phyloP scores from a whole-genome alignment of 495 filamentous ascomycete species.

The Parachaetomium inaequale region DNA sequence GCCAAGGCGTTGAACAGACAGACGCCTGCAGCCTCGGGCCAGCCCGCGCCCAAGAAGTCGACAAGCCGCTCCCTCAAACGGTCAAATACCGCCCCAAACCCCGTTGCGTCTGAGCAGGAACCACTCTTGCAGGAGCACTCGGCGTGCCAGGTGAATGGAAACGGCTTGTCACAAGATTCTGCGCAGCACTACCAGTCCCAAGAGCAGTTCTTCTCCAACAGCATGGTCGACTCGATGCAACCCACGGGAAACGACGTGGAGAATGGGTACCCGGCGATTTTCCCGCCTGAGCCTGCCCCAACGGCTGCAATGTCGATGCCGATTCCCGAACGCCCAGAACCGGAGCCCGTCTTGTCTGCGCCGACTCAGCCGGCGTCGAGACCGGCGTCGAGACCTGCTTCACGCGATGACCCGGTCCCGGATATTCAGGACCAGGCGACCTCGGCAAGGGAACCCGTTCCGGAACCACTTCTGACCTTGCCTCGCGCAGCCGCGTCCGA shows the following conservation, averaged over 20 bases:
- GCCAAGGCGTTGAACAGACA: slow-evolving; percentile 27
- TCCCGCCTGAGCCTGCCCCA: not conserved
- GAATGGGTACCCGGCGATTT: not conserved
- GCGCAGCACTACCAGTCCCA: not conserved
- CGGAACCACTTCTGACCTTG: slow-evolving; percentile 18
- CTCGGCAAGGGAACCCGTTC: slow-evolving; percentile 26
- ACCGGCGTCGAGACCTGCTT: slow-evolving; percentile 25
- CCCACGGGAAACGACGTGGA: not conserved
- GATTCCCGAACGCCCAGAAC: slow-evolving; percentile 16
- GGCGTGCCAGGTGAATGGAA: slow-evolving; percentile 7
- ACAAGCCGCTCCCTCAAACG: slow-evolving; percentile 24
- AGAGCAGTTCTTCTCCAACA: not conserved
- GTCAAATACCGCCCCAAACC: slow-evolving; percentile 29
- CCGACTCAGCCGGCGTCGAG: slow-evolving; percentile 8
- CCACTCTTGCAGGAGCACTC: slow-evolving; percentile 2
- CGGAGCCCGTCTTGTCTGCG: slow-evolving; percentile 17
- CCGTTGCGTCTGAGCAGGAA: slow-evolving; percentile 16
- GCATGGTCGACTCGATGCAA: not conserved
- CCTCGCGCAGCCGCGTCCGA: slow-evolving; percentile 27
- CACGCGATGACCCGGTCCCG: slow-evolving; percentile 13
- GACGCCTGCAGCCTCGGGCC: slow-evolving; percentile 6
- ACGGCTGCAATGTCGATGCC: slow-evolving; percentile 8
- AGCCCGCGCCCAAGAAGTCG: slow-evolving; percentile 17
- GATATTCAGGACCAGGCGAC: not conserved
- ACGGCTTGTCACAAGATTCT: not conserved